Conservation (phyloP, 192 early-diverging fungal species). For the Jimgerdemannia flammicorona region DNA sequence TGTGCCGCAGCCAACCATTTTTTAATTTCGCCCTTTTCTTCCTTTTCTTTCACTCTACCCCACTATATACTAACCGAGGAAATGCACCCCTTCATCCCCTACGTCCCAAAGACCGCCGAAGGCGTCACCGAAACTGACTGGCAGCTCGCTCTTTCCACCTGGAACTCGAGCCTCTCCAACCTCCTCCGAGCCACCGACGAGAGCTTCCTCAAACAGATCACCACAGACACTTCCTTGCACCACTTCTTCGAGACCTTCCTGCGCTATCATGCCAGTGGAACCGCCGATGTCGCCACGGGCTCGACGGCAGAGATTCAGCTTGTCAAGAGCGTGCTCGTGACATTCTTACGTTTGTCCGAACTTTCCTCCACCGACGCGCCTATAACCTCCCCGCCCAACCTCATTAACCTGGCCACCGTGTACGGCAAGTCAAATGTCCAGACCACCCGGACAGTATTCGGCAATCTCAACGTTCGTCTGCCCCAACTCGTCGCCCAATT, state of each 20-base stretch:
- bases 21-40: too few relatives aligned
- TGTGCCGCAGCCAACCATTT: too few relatives aligned
- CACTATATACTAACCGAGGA: too few relatives aligned
- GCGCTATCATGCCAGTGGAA: constrained; percentile 26
- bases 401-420: not conserved
- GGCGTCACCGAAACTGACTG: constrained; percentile 28
- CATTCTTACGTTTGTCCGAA: constrained; percentile 24
- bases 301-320: constrained; percentile 25
- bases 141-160: constrained; percentile 27
- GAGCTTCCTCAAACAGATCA: constrained; percentile 21
- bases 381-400: constrained; percentile 7
- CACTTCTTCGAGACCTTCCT: constrained; percentile 31
- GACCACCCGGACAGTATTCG: not conserved
- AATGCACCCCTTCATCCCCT: not conserved
- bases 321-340: constrained; percentile 26
- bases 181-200: constrained; percentile 22
- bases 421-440: not conserved
- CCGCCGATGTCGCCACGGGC: constrained; percentile 18
- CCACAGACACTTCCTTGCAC: constrained; percentile 15
- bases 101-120: not conserved
- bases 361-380: constrained; percentile 1
- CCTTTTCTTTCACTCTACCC: too few relatives aligned
- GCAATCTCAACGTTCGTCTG: not conserved
- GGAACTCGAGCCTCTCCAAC: constrained; percentile 27
- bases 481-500: not conserved